These are phyloP conservation scores for Debaryomyces sp. DNA, from an alignment of 1,139 yeast species.

Conservation along the genomic window DNA sequence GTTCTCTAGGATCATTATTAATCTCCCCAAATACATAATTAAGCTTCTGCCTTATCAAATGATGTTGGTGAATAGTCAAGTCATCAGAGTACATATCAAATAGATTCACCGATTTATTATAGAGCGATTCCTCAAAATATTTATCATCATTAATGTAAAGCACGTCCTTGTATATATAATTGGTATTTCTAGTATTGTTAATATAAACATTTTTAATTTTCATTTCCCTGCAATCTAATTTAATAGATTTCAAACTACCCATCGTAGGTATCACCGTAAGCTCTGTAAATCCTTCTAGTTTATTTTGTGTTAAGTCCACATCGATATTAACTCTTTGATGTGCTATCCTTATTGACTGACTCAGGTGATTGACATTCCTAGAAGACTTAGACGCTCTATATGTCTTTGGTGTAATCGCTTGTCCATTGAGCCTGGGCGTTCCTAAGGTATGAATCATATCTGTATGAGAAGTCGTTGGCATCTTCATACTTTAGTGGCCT, in stretches of 20 bases:
- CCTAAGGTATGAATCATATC: slow-evolving; percentile 14
- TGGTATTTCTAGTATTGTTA: slow-evolving; percentile 44
- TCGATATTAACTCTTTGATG: slow-evolving; percentile 73
- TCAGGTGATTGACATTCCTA: slow-evolving; percentile 29
- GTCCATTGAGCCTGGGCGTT: slow-evolving; percentile 16
- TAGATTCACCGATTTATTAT: slow-evolving; percentile 30
- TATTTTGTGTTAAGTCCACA: slow-evolving; percentile 58
- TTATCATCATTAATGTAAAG: slow-evolving; percentile 41
- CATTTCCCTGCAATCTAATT: slow-evolving; percentile 83
- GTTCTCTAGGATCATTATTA: slow-evolving; percentile 36
- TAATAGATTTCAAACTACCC: slow-evolving; percentile 58
- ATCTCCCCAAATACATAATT: slow-evolving; percentile 61
- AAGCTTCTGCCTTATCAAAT: slow-evolving; percentile 63
- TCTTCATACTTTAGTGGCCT: background rate
- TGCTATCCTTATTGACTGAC: slow-evolving; percentile 55
- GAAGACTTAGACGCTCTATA: slow-evolving; percentile 20
- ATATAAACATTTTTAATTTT: slow-evolving; percentile 63
- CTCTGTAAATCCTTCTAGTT: slow-evolving; percentile 77
- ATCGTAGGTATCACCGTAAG: slow-evolving; percentile 76
- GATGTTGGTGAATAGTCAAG: slow-evolving; percentile 59
- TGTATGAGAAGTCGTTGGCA: slow-evolving; percentile 6
- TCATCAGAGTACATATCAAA: slow-evolving; percentile 48
- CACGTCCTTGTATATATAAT: slow-evolving; percentile 42
- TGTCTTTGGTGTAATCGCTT: slow-evolving; percentile 23
- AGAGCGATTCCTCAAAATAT: slow-evolving; percentile 26